phyloP scores from a whole-genome alignment of 73 alveolate species.

The Uronychia setigera region DNA sequence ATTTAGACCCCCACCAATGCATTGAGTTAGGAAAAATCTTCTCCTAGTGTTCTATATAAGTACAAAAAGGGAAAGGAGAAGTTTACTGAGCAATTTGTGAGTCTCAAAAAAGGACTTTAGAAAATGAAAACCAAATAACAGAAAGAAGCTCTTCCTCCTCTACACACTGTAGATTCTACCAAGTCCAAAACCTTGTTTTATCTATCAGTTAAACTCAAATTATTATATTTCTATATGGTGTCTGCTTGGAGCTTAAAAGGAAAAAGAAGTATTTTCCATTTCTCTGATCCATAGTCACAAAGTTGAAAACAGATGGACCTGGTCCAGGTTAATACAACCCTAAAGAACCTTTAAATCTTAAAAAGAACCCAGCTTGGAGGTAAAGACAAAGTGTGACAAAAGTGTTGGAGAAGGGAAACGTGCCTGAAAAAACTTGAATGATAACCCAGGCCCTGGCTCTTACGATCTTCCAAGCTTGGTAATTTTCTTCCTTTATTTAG shows the following conservation, averaged over 20 bases:
- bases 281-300: neutral
- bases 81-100: no score
- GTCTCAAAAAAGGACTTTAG: no score
- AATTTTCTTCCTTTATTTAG: neutral
- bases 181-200: no score
- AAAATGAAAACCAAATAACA: no score
- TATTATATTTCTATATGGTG: neutral
- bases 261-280: neutral
- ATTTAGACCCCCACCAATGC: no score
- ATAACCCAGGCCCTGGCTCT: neutral
- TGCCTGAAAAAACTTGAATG: neutral
- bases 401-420: neutral
- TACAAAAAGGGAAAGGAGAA: no score
- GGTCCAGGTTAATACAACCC: neutral
- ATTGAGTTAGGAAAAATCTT: no score
- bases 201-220: neutral
- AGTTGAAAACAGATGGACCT: neutral
- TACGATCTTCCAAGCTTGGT: neutral
- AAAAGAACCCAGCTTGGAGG: neutral
- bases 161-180: no score
- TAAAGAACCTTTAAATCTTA: neutral
- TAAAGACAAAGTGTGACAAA: neutral
- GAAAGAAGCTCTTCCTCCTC: no score
- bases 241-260: neutral
- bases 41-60: no score